Evolutionary conservation across 73 alveolate species (phyloP), one percentile per base, ranked within the genome.

Genomic region (Paramecium bursaria): DNA sequence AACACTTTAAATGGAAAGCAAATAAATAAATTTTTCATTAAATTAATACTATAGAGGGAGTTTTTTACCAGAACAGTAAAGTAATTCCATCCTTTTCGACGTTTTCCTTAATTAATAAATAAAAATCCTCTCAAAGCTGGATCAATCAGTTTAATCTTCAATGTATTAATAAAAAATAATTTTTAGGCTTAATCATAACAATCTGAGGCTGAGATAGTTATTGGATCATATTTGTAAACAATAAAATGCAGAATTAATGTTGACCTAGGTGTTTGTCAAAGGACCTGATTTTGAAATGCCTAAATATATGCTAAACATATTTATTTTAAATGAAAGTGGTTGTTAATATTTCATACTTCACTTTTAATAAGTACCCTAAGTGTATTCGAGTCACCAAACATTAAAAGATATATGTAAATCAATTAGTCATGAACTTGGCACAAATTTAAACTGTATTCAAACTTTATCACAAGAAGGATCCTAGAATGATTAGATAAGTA

Each of bases 321-420:
- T 57, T 27, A 30, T 48, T 27, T 27, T 57, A 17, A 27, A 19
- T 19, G 76, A 50, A 2, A 30, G 76, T 19, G 6, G 9, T n/a
- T 57, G 33, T 10, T 30, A 19, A 23, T 57, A 57, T 57, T 57
- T 30, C 33, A 13, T 57, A 0, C 9, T 57, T 27, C 76, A 57
- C 33, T 57, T 57, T 7, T 14, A 57, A 57, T 17, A 19, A n/a
- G 49, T 57, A 6, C 76, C 76, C 0, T 30, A 57, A 29, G n/a
- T 57, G 15, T 39, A 5, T 39, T 7, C 5, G 11, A 11, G 11
- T 39, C 5, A 39, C 11, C 5, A 39, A 7, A 39, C 49, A 7
- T 39, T 39, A 39, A 25, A 39, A 3, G 82, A 67, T 19, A 42
- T 67, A 35, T 67, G 82, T 42, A 67, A 42, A 67, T 67, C 82